Conservation (phyloP, 2,329 filamentous ascomycete species). For the Aspergillus hortae region DNA sequence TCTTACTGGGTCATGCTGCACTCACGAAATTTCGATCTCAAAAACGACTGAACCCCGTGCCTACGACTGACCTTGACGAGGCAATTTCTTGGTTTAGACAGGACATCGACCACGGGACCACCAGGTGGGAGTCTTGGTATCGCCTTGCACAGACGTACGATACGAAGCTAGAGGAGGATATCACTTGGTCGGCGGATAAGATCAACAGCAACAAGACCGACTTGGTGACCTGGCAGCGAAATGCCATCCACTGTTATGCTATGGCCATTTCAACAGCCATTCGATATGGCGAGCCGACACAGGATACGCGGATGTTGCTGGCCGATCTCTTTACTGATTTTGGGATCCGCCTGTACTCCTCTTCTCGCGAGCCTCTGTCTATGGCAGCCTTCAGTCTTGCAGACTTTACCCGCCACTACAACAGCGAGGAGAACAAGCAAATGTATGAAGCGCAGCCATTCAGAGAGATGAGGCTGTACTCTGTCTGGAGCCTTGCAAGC, state of each 20-base stretch:
- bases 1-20: conserved; percentile 81
- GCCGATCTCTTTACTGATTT: conserved; percentile 68
- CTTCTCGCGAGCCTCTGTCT: conserved; percentile 63
- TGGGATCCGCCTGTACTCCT: conserved; percentile 65
- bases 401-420: conserved; percentile 61
- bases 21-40: conserved; percentile 79
- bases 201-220: conserved; percentile 79
- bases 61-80: conserved; percentile 79
- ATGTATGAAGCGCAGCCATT: conserved; percentile 60
- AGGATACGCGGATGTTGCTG: conserved; percentile 54
- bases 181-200: conserved; percentile 86
- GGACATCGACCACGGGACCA: conserved; percentile 76
- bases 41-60: conserved; percentile 72
- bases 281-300: conserved; percentile 52
- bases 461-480: conserved; percentile 55
- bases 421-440: conserved; percentile 48
- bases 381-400: conserved; percentile 65
- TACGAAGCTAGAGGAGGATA: conserved; percentile 79
- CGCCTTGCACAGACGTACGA: conserved; percentile 83
- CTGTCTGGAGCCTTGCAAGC: conserved; percentile 63
- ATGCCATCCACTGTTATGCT: conserved; percentile 76
- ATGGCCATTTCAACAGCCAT: conserved; percentile 65
- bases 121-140: conserved; percentile 89
- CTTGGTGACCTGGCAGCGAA: conserved; percentile 70
- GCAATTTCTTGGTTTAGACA: conserved; percentile 75